Conservation (phyloP, 2,329 filamentous ascomycete species). For the Neopestalotiopsis clavispora region DNA sequence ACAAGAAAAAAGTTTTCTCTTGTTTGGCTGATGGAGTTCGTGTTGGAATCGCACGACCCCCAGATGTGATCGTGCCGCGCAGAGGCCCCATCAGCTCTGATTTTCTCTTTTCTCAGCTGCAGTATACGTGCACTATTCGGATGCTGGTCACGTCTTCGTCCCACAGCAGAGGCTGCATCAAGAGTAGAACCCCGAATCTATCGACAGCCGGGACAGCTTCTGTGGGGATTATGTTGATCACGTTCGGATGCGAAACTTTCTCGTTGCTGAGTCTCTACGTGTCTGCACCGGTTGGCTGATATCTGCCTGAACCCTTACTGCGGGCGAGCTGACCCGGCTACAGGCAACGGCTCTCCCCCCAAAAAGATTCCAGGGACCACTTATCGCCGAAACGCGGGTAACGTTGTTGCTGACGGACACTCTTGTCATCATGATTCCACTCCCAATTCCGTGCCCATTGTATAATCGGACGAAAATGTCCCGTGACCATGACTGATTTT, state of each 20-base stretch:
- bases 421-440: not conserved
- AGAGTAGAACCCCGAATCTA: not conserved
- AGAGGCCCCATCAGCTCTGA: not conserved
- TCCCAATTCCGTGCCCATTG: not conserved
- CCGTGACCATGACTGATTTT: not conserved
- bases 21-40: not conserved
- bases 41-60: slow-evolving; percentile 7
- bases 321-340: not conserved
- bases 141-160: not conserved
- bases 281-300: too few relatives aligned
- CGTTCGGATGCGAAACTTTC: not conserved
- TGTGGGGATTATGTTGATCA: not conserved
- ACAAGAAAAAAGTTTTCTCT: not conserved
- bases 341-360: not conserved
- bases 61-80: not conserved
- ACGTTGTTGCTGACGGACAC: not conserved
- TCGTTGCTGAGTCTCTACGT: not conserved
- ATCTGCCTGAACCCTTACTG: too few relatives aligned
- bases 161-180: not conserved
- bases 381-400: not conserved
- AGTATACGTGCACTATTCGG: not conserved
- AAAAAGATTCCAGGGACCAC: not conserved
- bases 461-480: slow-evolving; percentile 1
- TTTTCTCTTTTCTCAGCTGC: not conserved
- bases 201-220: not conserved